Conservation (phyloP, 345 rosid species). For the Hibiscus trionum region DNA sequence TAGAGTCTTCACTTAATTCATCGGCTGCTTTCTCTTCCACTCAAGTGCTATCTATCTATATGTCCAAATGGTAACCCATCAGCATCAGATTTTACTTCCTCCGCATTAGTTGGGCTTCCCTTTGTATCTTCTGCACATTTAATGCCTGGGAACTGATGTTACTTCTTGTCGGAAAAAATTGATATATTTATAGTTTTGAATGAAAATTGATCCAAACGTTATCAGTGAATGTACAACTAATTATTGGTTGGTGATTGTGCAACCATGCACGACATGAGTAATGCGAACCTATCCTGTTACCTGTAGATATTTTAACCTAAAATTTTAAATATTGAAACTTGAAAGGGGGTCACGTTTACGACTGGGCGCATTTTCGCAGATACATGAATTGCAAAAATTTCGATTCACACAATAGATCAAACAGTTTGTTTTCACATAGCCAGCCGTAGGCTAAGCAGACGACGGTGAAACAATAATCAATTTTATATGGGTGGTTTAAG, state of each 20-base stretch:
- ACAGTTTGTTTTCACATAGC: neutral
- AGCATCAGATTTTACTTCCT: constrained; percentile 37
- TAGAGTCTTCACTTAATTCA: constrained; percentile 30
- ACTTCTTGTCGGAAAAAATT: constrained; percentile 10
- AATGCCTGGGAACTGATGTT: constrained; percentile 27
- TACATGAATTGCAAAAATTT: neutral
- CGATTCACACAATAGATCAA: neutral
- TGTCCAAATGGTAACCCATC: constrained; percentile 27
- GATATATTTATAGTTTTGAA: no score
- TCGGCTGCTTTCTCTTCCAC: constrained; percentile 27
- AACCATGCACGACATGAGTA: no score
- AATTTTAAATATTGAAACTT: no score
- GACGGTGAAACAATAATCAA: neutral
- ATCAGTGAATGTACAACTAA: no score
- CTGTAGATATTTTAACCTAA: no score
- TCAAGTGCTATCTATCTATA: constrained; percentile 12
- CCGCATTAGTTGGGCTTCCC: constrained; percentile 26
- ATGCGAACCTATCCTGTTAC: no score
- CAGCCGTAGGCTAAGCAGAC: neutral
- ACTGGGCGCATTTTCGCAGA: neutral
- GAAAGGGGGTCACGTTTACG: neutral
- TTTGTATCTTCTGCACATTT: constrained; percentile 26
- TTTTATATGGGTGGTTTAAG: neutral
- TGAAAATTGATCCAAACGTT: no score
- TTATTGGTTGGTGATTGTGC: no score